Conservation (phyloP, 495 filamentous ascomycete species). For the Xylaria palmicola region DNA sequence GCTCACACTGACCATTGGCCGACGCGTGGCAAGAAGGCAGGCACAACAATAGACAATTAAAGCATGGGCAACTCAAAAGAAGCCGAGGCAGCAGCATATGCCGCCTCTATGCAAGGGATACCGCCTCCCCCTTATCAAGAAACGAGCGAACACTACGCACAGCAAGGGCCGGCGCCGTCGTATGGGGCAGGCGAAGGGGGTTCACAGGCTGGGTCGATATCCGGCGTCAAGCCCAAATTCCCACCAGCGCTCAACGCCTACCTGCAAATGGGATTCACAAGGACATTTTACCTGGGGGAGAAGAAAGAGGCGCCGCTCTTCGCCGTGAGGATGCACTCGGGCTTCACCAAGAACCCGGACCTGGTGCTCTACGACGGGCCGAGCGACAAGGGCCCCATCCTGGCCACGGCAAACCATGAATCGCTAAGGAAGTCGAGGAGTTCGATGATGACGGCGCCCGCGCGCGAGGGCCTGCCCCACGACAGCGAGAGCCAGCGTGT, state of each 20-base stretch:
- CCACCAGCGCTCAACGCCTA: slow-evolving; percentile 28
- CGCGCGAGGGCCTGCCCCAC: neutral
- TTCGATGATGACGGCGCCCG: slow-evolving; percentile 16
- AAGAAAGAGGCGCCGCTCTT: slow-evolving; percentile 23
- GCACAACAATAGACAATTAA: neutral
- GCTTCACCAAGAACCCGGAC: slow-evolving; percentile 18
- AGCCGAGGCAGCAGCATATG: neutral
- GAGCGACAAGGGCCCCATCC: slow-evolving; percentile 17
- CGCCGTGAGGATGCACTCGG: slow-evolving; percentile 17
- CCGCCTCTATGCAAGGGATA: neutral
- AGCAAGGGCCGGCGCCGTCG: slow-evolving; percentile 1
- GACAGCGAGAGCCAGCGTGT: slow-evolving; percentile 4
- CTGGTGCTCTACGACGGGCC: slow-evolving; percentile 25
- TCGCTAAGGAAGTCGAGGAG: slow-evolving; percentile 15
- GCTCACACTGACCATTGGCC: too few relatives aligned
- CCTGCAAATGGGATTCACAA: slow-evolving; percentile 10
- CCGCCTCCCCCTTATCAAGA: slow-evolving; percentile 10
- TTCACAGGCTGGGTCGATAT: neutral
- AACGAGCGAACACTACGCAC: neutral
- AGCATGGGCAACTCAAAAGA: slow-evolving; percentile 5
- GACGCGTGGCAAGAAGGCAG: too few relatives aligned
- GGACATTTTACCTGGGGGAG: slow-evolving; percentile 21
- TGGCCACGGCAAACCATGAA: slow-evolving; percentile 20
- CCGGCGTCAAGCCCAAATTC: slow-evolving; percentile 17
- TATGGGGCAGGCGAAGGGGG: slow-evolving; percentile 2